Base-by-base conservation (phyloP, 169 alveolate genomes). In the Eimeria necatrix region DNA sequence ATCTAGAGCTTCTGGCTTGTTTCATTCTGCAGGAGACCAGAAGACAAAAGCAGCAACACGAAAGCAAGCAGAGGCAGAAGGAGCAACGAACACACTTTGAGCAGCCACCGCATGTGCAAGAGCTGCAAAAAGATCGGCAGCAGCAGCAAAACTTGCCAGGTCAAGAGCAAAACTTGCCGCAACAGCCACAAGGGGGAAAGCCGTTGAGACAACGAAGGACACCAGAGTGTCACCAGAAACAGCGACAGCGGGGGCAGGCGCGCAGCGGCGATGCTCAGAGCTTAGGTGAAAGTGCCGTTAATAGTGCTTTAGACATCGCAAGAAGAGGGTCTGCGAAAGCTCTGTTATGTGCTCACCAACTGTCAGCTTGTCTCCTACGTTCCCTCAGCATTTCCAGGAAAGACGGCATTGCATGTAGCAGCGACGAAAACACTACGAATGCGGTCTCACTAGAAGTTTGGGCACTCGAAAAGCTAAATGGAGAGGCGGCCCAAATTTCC, bases 401-500 rank as follows among this genome's bases (percentile, higher is more conserved):
- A 24, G 24, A 16, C 61, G 20, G 41, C 64, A 26, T 20, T 48
- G 93, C 76, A 53, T 41, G 73, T 20, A 61, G 81, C 24, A 46
- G 80, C 81, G 16, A 20, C 22, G 20, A 48, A 78, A 20, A 12
- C 24, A 49, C 74, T 32, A 71, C 51, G 68, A 48, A 10, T 24
- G 60, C 16, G 41, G 76, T 60, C n/a, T 18, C 9, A 20, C 16
- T 92, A 49, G 93, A 81, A 22, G 95, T 92, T 24, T 60, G 64
- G 68, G 95, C 93, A 6, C 14, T 92, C n/a, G 93, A 92, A 87
- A 92, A 92, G 78, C 51, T 92, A 59, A 92, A 92, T 74, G 95
- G 95, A 46, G 95, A 92, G 24, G 78, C 78, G 48, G 95, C 93
- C 5, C 95, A 92, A 24, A 81, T 92, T 12, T 80, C 95, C 32